phyloP scores from a whole-genome alignment of 164 flowering plant genomes.

The Dillenia turbinata region DNA sequence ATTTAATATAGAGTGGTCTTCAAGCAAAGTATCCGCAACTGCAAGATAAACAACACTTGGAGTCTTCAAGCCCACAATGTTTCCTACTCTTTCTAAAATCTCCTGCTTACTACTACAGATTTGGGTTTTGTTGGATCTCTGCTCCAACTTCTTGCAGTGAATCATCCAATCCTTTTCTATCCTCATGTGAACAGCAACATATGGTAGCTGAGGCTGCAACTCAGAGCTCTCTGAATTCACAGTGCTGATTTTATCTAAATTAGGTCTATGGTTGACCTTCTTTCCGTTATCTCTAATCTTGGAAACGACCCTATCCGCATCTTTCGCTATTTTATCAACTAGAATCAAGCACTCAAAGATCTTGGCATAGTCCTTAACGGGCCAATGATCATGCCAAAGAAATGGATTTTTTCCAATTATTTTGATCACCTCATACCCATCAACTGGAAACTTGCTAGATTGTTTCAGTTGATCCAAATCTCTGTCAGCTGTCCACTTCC shows the following conservation, averaged over 20 bases:
- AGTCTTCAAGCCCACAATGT: constrained; percentile 37
- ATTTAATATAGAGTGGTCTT: constrained; percentile 52
- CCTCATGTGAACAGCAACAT: constrained; percentile 95
- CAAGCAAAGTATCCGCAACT: constrained; percentile 80
- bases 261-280: constrained; percentile 12
- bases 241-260: constrained; percentile 3
- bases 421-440: constrained; percentile 49
- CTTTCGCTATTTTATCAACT: constrained; percentile 67
- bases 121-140: constrained; percentile 45
- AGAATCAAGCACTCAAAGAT: constrained; percentile 79
- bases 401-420: constrained; percentile 90
- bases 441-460: constrained; percentile 33
- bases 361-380: constrained; percentile 78
- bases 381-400: constrained; percentile 99
- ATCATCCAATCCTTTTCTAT: constrained; percentile 99
- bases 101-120: constrained; percentile 90
- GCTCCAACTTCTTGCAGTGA: constrained; percentile 89
- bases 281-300: constrained; percentile 58
- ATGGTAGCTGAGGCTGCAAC: constrained; percentile 28
- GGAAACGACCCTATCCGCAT: constrained; percentile 67
- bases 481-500: constrained; percentile 80
- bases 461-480: constrained; percentile 77
- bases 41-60: constrained; percentile 77
- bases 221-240: constrained; percentile 4
- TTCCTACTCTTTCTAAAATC: constrained; percentile 67